Evolutionary conservation across 148 eudicot species (phyloP), one percentile per base, ranked within the genome.

Genomic region (Spergularia marina): DNA sequence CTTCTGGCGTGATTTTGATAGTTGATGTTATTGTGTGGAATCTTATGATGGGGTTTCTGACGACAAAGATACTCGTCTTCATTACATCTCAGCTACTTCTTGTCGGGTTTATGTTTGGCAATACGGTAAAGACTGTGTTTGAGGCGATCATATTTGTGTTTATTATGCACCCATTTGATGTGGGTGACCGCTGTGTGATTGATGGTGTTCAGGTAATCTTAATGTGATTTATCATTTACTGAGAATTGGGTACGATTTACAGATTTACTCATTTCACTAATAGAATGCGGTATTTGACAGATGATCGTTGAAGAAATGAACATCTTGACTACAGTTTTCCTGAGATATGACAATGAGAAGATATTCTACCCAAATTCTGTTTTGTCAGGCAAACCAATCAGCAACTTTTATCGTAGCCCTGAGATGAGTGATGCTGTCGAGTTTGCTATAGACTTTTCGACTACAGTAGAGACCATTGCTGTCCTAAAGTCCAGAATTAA

Each of bases 301-400:
- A 90, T 93, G 94, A 72, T 84, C 4, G 98, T 93, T 53, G 96
- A 93, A 74, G 94, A 93, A 86, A 91, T 91, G 96, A 93, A 93
- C 76, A 89, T 91, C 52, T 84, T 93, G 85, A 89, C 97, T 8
- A 93, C 98, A 20, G 83, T 93, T 20, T 89, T 93, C 76, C 67
- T 91, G 73, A 89, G 87, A 81, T 80, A 82, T 47, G 94, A 93
- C 75, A 93, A 89, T 21, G 92, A 89, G 59, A 93, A 87, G 82
- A 87, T 93, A 5, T 83, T 74, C 66, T 93, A 86, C 74, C 98
- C 98, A 3, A 93, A 93, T 64, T 76, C 88, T 12, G 88, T 91
- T 81, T 76, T 92, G 65, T 77, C 91, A 25, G 90, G 87, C 18
- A 89, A 87, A 73, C 84, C 97, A 16, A 90, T 93, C 76, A 88